Percentiles rank a stretch among this genome's conserved stretches.
Evolutionary conservation across 2,329 filamentous ascomycete genomes (phyloP).

Genomic region (Ceratocystis alfenasii): DNA sequence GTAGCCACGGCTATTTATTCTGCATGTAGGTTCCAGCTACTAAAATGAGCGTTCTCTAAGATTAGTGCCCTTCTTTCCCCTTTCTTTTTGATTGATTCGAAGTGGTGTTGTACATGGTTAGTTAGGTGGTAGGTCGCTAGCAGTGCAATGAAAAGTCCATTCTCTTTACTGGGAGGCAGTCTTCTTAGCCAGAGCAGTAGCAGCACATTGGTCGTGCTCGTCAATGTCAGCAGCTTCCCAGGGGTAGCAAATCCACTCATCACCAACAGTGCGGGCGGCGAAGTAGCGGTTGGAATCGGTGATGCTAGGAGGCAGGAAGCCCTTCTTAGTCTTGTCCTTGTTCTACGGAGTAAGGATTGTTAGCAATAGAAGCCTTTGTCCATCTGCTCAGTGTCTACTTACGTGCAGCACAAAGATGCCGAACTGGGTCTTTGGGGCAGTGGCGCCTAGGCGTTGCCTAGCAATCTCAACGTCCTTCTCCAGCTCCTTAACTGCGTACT

Average conservation of each 20-base stretch:
- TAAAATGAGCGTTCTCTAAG: background rate
- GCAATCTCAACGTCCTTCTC: slow-evolving; percentile 87
- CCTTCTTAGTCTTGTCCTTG: slow-evolving; percentile 97
- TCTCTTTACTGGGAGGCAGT: background rate
- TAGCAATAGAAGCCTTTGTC: background rate
- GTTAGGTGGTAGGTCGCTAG: background rate
- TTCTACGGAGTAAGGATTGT: slow-evolving; percentile 45
- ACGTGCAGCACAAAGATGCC: slow-evolving; percentile 92
- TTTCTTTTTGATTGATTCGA: background rate
- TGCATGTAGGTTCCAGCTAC: background rate
- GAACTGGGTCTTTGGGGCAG: slow-evolving; percentile 64
- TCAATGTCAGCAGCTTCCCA: slow-evolving; percentile 96
- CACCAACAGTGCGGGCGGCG: slow-evolving; percentile 76
- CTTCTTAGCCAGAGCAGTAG: slow-evolving; percentile 31
- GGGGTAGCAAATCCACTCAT: slow-evolving; percentile 98
- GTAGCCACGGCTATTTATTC: background rate
- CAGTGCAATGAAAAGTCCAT: background rate
- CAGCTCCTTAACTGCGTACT: slow-evolving; percentile 85
- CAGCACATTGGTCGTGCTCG: slow-evolving; percentile 67
- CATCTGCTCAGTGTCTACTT: slow-evolving; percentile 30
- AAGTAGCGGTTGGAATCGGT: slow-evolving; percentile 60
- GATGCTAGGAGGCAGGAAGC: slow-evolving; percentile 66
- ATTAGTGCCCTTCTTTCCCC: background rate
- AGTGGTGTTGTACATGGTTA: slow-evolving; percentile 7
- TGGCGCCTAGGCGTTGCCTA: slow-evolving; percentile 56